Evolutionary conservation across 768 basidiomycete species (phyloP).

Genomic region (Agaricus subrufescens): DNA sequence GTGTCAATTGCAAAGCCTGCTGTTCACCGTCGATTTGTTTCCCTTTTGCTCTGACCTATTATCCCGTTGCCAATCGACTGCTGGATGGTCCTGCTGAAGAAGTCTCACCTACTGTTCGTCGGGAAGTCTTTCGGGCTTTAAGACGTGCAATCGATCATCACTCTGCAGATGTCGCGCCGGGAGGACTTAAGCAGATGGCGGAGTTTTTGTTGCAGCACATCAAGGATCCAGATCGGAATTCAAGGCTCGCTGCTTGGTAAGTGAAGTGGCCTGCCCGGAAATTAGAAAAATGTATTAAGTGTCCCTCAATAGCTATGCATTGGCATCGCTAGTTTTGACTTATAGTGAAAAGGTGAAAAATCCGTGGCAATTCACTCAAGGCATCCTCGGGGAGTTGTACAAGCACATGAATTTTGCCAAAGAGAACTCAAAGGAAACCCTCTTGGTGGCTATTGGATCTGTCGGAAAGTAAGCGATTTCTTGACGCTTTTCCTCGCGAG

Average conservation of each 20-base stretch:
- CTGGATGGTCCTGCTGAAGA: constrained; percentile 44
- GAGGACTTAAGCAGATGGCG: constrained; percentile 19
- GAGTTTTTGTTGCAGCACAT: constrained; percentile 42
- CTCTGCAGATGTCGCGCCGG: constrained; percentile 23
- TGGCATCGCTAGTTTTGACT: constrained; percentile 43
- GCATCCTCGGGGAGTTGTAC: constrained; percentile 42
- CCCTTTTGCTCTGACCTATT: constrained; percentile 25
- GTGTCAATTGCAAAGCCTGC: constrained; percentile 22
- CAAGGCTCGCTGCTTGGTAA: constrained; percentile 69
- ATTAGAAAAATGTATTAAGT: neutral
- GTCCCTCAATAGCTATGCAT: constrained; percentile 33
- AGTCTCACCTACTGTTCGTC: constrained; percentile 42
- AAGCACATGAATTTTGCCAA: constrained; percentile 42
- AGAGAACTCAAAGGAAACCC: constrained; percentile 54
- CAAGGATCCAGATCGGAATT: constrained; percentile 48
- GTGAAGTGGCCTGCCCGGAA: constrained; percentile 23
- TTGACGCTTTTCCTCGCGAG: neutral
- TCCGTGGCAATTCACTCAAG: constrained; percentile 30
- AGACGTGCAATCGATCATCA: constrained; percentile 37
- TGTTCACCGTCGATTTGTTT: constrained; percentile 19
- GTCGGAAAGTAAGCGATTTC: constrained; percentile 41
- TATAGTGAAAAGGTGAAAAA: constrained; percentile 29
- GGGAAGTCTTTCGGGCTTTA: constrained; percentile 36
- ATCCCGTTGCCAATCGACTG: constrained; percentile 32
- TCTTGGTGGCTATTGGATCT: constrained; percentile 54